Evolutionary conservation across 2,329 filamentous ascomycete genomes (phyloP), one percentile per base, ranked within the genome.

Genomic region (Trichoderma arundinaceum): DNA sequence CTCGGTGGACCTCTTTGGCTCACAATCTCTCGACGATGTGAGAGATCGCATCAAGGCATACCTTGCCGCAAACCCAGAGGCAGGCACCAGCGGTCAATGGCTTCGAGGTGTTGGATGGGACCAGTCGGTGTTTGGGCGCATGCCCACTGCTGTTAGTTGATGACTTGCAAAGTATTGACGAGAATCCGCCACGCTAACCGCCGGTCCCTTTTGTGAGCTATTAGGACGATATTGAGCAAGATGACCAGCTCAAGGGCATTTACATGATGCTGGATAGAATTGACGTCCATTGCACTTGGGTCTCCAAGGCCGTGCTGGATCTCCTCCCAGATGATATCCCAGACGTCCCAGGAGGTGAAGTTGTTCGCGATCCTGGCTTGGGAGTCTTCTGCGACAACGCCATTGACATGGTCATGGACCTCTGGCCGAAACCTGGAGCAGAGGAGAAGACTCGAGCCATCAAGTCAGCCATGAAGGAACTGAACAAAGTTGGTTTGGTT

Each of bases 311-410:
- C 17, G 85, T 91, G 1, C 80, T 91, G 2, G 77, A 83, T 54
- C 80, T 91, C 1, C 81, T 92, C 6, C 84, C 88, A 0, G 70
- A 77, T 1, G 80, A 83, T 8, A 68, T 84, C 32, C 78, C 82
- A 1, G 81, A 84, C 64, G 74, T 88, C 1, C 86, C 87, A 1
- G 89, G 88, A 10, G 89, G 89, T 1, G 87, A 90, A 66, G 83
- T 90, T 10, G 74, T 89, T 13, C 81, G 83, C 35, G 77, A 85
- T 3, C 88, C 88, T 0, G 87, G 87, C 0, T 81, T 83, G 71
- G 89, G 89, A 48, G 88, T 91, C 9, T 91, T 91, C 70, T 92
- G 89, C 72, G 89, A 92, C 74, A 91, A 91, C 72, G 88, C 89
- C 28, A 90, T 91, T 84, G 86, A 88, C 49, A 74, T 88, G 58